A percentile compares a stretch with the other conserved stretches of the same genome.
phyloP scores from a whole-genome alignment of 257 asterid species.

The Solanum verrucosum region DNA sequence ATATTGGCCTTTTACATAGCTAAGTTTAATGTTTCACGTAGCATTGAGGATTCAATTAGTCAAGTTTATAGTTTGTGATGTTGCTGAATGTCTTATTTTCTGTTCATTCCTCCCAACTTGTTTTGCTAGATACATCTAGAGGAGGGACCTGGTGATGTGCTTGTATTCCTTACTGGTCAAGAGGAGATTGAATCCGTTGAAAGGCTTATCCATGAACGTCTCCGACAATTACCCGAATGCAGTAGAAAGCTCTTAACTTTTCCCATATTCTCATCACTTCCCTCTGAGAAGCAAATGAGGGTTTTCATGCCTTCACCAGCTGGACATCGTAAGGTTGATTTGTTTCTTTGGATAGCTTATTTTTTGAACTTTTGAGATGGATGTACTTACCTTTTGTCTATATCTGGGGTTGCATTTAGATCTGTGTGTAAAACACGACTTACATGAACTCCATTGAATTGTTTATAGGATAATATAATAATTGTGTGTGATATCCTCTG shows the following conservation, averaged over 20 bases:
- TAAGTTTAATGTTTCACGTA: neutral
- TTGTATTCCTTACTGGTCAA: slow-evolving; percentile 96
- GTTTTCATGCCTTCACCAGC: slow-evolving; percentile 67
- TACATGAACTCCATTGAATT: neutral
- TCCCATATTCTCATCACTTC: slow-evolving; percentile 92
- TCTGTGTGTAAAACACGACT: neutral
- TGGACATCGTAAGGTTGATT: slow-evolving; percentile 86
- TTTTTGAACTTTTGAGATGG: neutral
- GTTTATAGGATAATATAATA: neutral
- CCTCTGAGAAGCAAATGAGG: slow-evolving; percentile 94
- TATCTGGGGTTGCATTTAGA: neutral
- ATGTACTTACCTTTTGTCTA: neutral
- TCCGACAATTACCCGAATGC: slow-evolving; percentile 61
- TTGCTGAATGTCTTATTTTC: neutral
- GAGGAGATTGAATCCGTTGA: slow-evolving; percentile 95
- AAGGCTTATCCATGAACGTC: slow-evolving; percentile 74
- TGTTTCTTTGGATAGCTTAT: neutral
- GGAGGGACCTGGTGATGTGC: slow-evolving; percentile 86
- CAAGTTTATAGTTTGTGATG: neutral
- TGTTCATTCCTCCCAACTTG: neutral
- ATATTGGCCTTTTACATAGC: neutral
- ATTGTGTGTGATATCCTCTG: neutral
- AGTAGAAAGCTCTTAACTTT: slow-evolving; percentile 54
- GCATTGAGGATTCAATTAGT: neutral
- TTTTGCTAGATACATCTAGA: slow-evolving; percentile 72